These are phyloP conservation scores for Phytophthora crassamura DNA, from an alignment of 352 stramenopile species.

Conservation along the genomic window DNA sequence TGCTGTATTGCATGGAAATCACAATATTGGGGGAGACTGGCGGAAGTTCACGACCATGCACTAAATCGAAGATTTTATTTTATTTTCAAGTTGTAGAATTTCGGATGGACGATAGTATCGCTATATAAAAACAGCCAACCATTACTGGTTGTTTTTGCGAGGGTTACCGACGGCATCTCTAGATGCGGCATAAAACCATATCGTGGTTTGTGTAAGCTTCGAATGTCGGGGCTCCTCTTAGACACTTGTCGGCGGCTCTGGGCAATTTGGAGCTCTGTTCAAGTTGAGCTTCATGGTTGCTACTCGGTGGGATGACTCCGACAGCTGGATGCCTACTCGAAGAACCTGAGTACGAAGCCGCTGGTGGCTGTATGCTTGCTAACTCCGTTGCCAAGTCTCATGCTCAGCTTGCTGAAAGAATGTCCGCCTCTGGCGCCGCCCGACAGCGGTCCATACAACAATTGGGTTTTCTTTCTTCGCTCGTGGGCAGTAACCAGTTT, in stretches of 20 bases:
- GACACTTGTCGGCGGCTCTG: not conserved
- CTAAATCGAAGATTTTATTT: no score
- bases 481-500: conserved; percentile 10
- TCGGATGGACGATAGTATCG: no score
- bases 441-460: conserved; percentile 12
- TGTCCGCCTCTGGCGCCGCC: conserved; percentile 2
- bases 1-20: no score
- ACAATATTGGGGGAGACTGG: no score
- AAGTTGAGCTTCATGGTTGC: conserved; percentile 35
- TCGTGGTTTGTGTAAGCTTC: no score
- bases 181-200: no score
- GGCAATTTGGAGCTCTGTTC: conserved; percentile 5
- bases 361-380: conserved; percentile 13
- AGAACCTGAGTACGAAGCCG: not conserved
- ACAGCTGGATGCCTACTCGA: conserved; percentile 8
- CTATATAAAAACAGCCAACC: no score
- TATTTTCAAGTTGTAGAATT: no score
- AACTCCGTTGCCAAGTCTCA: conserved; percentile 18
- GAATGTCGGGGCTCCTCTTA: not conserved
- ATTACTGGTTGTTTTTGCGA: no score
- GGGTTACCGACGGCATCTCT: no score
- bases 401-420: conserved; percentile 21
- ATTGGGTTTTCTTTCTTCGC: conserved; percentile 13
- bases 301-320: conserved; percentile 32
- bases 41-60: no score